Base-by-base conservation (phyloP, 305 asterid genomes). In the Fraxinus latifolia region DNA sequence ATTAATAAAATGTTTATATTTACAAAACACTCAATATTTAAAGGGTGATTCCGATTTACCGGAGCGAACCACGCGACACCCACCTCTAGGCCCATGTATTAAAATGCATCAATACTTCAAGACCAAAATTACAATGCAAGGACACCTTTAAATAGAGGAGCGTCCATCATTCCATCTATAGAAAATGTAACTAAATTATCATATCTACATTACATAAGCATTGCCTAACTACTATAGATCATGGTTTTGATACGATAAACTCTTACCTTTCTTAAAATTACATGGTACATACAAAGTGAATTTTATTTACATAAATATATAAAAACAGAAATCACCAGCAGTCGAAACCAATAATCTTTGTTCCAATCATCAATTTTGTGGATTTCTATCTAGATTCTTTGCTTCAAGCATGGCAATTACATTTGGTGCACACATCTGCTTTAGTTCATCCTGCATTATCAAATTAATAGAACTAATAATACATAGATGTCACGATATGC, bases 391-490 rank as follows among this genome's bases (percentile, higher is more conserved):
- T 44, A 4, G 53, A 44, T 44, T 47, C 58, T 47, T 47, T 47
- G 58, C 58, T 47, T 47, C 19, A 14, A 47, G 58, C 58, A 47
- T 47, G 15, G 58, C 80, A 36, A 87, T 58, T 7, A 77, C 77
- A 27, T 74, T 75, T 23, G 86, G 88, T 55, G 75, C 27, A 27
- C 79, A 87, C 9, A 42, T 62, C 60, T 29, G 34, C 88, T 82
- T 89, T 78, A 91, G 83, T 68, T 85, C 42, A 44, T 85, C 87
- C 93, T 91, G 90, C 84, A 87, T 71, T 79, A 80, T 5, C 34
- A 74, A 17, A 77, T 15, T 42, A 74, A 70, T 27, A 1, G 47
- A 72, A 11, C 79, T 81, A 60, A 44, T 70, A 19, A 39, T 31
- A 55, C 62, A 33, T 15, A 39, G 44, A 83, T 55, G 25, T 31